Conservation (phyloP, 1,139 yeast genomes). For the Hansenula sp. region DNA sequence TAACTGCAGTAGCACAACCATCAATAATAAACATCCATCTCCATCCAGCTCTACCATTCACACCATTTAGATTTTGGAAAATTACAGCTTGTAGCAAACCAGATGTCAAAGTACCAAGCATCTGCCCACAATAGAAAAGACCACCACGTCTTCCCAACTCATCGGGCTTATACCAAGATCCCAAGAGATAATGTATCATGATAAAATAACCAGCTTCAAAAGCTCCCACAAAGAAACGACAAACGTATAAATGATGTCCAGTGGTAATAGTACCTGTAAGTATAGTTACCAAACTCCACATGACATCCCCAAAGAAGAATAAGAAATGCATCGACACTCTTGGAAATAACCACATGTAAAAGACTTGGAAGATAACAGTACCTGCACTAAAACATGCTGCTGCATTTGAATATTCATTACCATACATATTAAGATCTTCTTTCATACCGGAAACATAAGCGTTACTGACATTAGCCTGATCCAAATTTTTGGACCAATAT, state of each 20-base stretch:
- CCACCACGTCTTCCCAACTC: constrained; percentile 38
- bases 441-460: constrained; percentile 45
- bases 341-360: constrained; percentile 14
- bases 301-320: constrained; percentile 12
- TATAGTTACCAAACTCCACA: constrained; percentile 39
- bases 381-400: constrained; percentile 24
- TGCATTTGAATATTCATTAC: constrained; percentile 28
- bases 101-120: constrained; percentile 56
- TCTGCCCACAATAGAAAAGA: constrained; percentile 56
- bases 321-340: constrained; percentile 11
- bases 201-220: constrained; percentile 60
- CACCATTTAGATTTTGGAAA: constrained; percentile 39
- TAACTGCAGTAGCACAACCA: constrained; percentile 42
- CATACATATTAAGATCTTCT: constrained; percentile 36
- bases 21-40: constrained; percentile 63
- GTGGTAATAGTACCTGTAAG: constrained; percentile 49
- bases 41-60: constrained; percentile 51
- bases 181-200: constrained; percentile 31
- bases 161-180: constrained; percentile 27
- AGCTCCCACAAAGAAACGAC: constrained; percentile 54
- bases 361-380: constrained; percentile 19
- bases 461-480: constrained; percentile 27
- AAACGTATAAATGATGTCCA: constrained; percentile 39
- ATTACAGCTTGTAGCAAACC: constrained; percentile 65
- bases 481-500: constrained; percentile 16